Percentiles rank a stretch among this genome's conserved stretches.
Evolutionary conservation across 345 rosid genomes (phyloP).

Genomic region (Abelmoschus esculentus): DNA sequence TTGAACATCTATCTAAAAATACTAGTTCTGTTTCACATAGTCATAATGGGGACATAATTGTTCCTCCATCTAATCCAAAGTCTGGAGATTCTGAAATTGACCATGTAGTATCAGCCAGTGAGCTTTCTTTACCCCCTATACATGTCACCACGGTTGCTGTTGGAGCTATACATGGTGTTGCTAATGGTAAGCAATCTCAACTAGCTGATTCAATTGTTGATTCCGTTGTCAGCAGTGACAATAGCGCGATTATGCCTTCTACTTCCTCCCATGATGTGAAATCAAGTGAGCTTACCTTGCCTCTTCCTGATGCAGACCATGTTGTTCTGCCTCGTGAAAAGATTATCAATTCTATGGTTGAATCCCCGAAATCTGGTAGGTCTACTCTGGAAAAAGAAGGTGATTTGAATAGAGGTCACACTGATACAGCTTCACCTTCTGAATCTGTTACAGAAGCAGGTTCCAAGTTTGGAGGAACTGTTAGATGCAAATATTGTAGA

Average conservation of each 20-base stretch:
- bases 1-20: neutral
- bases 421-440: constrained; percentile 80
- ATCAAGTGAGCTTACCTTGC: too few relatives aligned
- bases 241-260: neutral
- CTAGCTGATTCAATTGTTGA: too few relatives aligned
- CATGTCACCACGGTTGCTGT: too few relatives aligned
- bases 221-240: neutral
- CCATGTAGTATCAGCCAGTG: too few relatives aligned
- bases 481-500: constrained; percentile 89
- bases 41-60: too few relatives aligned
- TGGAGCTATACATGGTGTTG: too few relatives aligned
- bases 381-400: constrained; percentile 6
- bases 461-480: constrained; percentile 89
- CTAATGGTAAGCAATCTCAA: too few relatives aligned
- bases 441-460: constrained; percentile 95
- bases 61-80: too few relatives aligned
- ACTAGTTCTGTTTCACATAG: too few relatives aligned
- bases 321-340: neutral
- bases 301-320: neutral
- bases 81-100: too few relatives aligned
- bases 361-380: constrained; percentile 23
- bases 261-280: neutral
- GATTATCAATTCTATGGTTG: neutral
- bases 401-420: constrained; percentile 33
- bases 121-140: too few relatives aligned